Base-by-base conservation (phyloP, 768 basidiomycete species). In the Mycena olivaceomarginata region DNA sequence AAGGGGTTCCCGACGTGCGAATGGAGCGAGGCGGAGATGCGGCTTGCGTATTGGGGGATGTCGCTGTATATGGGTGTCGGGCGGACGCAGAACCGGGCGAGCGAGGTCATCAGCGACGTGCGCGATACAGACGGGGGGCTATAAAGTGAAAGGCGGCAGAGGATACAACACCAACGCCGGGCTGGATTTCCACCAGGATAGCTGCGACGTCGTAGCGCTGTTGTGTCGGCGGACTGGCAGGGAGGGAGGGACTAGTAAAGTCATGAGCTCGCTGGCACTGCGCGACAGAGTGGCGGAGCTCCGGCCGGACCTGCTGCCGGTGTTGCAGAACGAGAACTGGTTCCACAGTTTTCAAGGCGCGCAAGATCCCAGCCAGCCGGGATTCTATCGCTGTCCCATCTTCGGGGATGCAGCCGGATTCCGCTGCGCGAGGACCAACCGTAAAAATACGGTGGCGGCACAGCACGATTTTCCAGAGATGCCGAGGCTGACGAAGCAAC, bases 101-200 rank as follows among this genome's bases (percentile, higher is more conserved):
- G 66, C 66, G 72, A 74, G 31, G 22, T 74, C 18, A 67, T 74
- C 31, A 68, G 16, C 39, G 72, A 74, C 66, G 72, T 74, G 72
- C 66, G 72, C 59, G 66, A 74, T 63, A 59, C 67, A 10, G 72
- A 57, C 45, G 48, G 45, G 22, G 22, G 68, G 72, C n/a, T 74
- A 67, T 46, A 74, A 67, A 25, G 65, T 68, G 20, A 60, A 67
- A 31, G 72, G 72, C 46, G 66, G 72, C 16, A 20, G 66, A 39
- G 72, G 72, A 40, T 67, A 67, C 59, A 74, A 67, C 59, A 67
- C 72, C 22, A 67, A 63, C 25, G 72, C 72, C 6, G 66, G 57
- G 46, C 57, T 74, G 7, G 72, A 74, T 22, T 74, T 74, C 31
- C 66, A 67, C 57, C 72, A 74, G n/a, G 66, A 74, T 46, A 39